Evolutionary conservation across 257 asterid species (phyloP).

Genomic region (Ocimum tenuiflorum): DNA sequence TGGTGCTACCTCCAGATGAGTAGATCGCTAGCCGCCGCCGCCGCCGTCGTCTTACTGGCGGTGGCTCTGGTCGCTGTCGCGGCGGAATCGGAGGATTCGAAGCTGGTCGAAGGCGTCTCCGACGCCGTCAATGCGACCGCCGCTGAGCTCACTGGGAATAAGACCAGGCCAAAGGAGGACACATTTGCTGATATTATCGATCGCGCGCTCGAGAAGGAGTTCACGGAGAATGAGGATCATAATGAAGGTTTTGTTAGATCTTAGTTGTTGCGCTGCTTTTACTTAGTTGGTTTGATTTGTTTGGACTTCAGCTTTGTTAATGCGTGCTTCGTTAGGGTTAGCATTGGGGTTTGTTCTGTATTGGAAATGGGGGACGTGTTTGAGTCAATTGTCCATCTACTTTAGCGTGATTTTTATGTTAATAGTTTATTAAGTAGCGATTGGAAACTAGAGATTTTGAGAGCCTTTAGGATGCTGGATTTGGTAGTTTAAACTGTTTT

Average conservation of each 20-base stretch:
- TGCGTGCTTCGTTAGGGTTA: conserved; percentile 28
- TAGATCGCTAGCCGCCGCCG: conserved; percentile 35
- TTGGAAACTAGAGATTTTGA: conserved; percentile 13
- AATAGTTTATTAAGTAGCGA: neutral
- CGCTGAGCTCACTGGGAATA: conserved; percentile 34
- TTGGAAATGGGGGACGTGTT: neutral
- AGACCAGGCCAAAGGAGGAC: conserved; percentile 51
- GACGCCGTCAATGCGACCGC: conserved; percentile 29
- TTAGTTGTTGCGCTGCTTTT: conserved; percentile 15
- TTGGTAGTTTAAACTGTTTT: too few species aligned
- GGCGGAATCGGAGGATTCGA: conserved; percentile 33
- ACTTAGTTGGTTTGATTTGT: conserved; percentile 9
- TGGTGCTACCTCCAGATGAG: conserved; percentile 38
- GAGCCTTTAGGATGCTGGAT: conserved; percentile 1
- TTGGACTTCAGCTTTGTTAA: neutral
- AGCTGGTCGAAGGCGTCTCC: conserved; percentile 22
- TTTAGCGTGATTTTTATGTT: neutral
- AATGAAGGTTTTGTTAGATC: conserved; percentile 73
- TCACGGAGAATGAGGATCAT: conserved; percentile 82
- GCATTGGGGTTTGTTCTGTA: conserved; percentile 11
- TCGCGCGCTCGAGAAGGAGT: conserved; percentile 93
- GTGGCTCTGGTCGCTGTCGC: conserved; percentile 21
- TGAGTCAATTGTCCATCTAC: neutral
- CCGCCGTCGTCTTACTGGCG: conserved; percentile 21
- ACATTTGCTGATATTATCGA: conserved; percentile 93